Conservation (phyloP, 2,329 filamentous ascomycete species). For the Knoxdaviesia capensis region DNA sequence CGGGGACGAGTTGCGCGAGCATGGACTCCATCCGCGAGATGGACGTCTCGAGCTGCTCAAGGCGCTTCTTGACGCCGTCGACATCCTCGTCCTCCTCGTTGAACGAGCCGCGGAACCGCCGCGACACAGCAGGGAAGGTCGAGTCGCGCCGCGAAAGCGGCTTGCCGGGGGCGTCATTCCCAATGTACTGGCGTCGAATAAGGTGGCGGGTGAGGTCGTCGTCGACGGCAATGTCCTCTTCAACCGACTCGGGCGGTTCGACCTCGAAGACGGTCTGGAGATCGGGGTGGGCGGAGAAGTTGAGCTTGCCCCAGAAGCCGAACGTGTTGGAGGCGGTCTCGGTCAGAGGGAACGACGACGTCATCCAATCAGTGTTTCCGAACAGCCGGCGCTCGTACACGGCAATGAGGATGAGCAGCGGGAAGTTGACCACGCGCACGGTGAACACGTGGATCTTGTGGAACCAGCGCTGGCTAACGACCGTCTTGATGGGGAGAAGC, state of each 20-base stretch:
- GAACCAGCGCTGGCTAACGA: slow-evolving; percentile 69
- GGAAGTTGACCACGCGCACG: slow-evolving; percentile 56
- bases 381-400: slow-evolving; percentile 49
- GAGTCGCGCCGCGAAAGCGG: slow-evolving; percentile 30
- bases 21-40: too few relatives aligned
- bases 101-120: background rate
- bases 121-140: slow-evolving; percentile 30
- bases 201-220: slow-evolving; percentile 37
- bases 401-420: slow-evolving; percentile 51
- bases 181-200: slow-evolving; percentile 34
- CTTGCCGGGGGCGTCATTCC: slow-evolving; percentile 20
- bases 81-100: too few relatives aligned
- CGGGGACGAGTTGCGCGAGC: too few relatives aligned
- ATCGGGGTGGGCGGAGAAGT: slow-evolving; percentile 51
- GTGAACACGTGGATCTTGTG: slow-evolving; percentile 73
- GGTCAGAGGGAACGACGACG: background rate
- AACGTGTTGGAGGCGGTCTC: background rate
- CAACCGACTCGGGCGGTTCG: slow-evolving; percentile 41
- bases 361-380: slow-evolving; percentile 11
- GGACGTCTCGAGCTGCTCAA: too few relatives aligned
- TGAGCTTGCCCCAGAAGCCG: slow-evolving; percentile 44
- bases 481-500: slow-evolving; percentile 56
- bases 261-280: slow-evolving; percentile 54
- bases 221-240: slow-evolving; percentile 35
- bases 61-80: too few relatives aligned